These are phyloP conservation scores for Cladobotryum protrusum DNA, from an alignment of 2,329 filamentous ascomycete genomes.

Conservation along the genomic window DNA sequence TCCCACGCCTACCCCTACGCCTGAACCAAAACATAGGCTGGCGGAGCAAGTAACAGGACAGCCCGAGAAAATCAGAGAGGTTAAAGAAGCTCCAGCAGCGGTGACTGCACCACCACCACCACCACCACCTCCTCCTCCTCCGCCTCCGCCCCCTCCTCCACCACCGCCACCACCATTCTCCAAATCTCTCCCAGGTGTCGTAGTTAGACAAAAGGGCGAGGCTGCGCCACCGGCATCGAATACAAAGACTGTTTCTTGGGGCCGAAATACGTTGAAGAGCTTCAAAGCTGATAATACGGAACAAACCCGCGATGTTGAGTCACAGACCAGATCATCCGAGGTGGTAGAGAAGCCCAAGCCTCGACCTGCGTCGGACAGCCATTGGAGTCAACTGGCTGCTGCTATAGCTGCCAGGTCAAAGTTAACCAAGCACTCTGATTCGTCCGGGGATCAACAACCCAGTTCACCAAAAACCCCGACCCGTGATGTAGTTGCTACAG, in stretches of 20 bases:
- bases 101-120: neutral
- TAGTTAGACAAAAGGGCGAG: too few species aligned
- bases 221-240: slow-evolving; percentile 25
- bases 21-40: slow-evolving; percentile 17
- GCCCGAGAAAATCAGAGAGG: neutral
- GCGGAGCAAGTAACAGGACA: neutral
- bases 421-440: slow-evolving; percentile 15
- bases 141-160: neutral
- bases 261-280: slow-evolving; percentile 57
- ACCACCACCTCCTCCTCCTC: neutral
- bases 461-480: slow-evolving; percentile 16
- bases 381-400: slow-evolving; percentile 49
- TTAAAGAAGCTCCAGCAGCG: neutral
- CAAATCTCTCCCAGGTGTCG: neutral
- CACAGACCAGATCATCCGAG: slow-evolving; percentile 19
- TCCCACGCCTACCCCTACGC: slow-evolving; percentile 47
- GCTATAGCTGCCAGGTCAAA: slow-evolving; percentile 36
- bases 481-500: slow-evolving; percentile 12
- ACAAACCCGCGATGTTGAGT: slow-evolving; percentile 26
- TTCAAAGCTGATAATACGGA: slow-evolving; percentile 57
- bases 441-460: slow-evolving; percentile 30
- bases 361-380: slow-evolving; percentile 33
- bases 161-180: neutral
- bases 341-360: slow-evolving; percentile 27
- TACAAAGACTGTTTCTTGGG: slow-evolving; percentile 58